Base-by-base conservation (phyloP, 1,284 basidiomycete genomes). In the Exobasidium cylindrosporum region DNA sequence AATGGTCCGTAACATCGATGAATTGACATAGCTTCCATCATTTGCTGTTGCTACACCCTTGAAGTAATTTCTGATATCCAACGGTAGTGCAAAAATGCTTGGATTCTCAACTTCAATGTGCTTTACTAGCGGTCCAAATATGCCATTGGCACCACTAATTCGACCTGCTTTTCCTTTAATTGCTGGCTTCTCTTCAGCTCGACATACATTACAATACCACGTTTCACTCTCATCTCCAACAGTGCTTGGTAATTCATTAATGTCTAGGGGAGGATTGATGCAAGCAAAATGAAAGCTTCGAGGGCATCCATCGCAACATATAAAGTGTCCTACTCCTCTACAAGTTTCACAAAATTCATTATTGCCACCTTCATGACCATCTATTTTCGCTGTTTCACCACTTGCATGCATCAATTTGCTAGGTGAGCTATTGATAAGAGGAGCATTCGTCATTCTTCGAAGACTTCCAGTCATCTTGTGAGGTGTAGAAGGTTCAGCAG, bases 261-360 rank as follows among this genome's bases (percentile, higher is more conserved):
- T 84, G 69, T 94, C 90, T 82, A 97, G 86, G 24, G 95, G 95
- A 46, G 95, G 95, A 79, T 97, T 90, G 72, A 98, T 86, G 81
- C 95, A 99, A 85, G 88, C 88, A 65, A 97, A 87, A 82, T 99
- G 95, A 81, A 97, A 99, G 24, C 92, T 92, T 67, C 90, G 85
- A 31, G 95, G 91, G 79, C 96, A 99, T 13, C 94, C 93, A 79
- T 98, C 95, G 81, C 95, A 99, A 68, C 82, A 82, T 10, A 82
- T 67, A 80, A 97, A 97, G 60, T 93, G 90, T 29, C 85, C 85
- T 54, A 83, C 82, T 13, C 84, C 84, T 29, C 88, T 86, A 81
- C 95, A 97, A 1, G 91, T 86, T 57, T 92, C 94, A 80, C 94
- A 97, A 76, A 91, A 91, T 80, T 97, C 94, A 79, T 97, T 88